Evolutionary conservation across 2,329 filamentous ascomycete genomes (phyloP).

Genomic region (Aspergillus unguis): DNA sequence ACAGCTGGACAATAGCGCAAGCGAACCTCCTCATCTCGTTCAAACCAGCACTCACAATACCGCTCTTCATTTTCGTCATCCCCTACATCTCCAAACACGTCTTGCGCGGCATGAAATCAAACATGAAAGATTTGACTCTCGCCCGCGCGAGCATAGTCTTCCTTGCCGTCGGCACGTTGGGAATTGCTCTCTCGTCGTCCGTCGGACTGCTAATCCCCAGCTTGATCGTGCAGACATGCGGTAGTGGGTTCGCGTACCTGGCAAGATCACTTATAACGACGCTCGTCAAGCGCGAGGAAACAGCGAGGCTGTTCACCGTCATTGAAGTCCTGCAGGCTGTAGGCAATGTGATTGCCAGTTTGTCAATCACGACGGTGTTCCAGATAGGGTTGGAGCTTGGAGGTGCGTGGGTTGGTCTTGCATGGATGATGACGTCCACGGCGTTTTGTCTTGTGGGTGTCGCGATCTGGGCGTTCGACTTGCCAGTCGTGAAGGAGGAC

Average conservation of each 20-base stretch:
- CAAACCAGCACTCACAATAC: slow-evolving; percentile 47
- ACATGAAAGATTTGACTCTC: slow-evolving; percentile 46
- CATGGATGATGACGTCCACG: slow-evolving; percentile 42
- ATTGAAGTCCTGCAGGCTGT: slow-evolving; percentile 49
- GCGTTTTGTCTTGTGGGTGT: slow-evolving; percentile 32
- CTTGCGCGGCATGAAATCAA: slow-evolving; percentile 34
- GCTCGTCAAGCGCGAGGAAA: slow-evolving; percentile 47
- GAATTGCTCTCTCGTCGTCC: slow-evolving; percentile 46
- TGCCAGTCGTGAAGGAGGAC: slow-evolving; percentile 18
- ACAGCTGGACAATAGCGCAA: slow-evolving; percentile 46
- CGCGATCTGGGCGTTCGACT: slow-evolving; percentile 27
- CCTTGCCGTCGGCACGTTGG: slow-evolving; percentile 44
- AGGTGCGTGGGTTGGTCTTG: slow-evolving; percentile 47
- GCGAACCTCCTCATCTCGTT: slow-evolving; percentile 46
- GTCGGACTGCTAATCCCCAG: slow-evolving; percentile 44
- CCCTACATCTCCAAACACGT: slow-evolving; percentile 42
- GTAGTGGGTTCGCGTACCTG: slow-evolving; percentile 47
- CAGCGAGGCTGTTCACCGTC: slow-evolving; percentile 49
- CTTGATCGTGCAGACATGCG: slow-evolving; percentile 48
- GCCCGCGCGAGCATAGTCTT: slow-evolving; percentile 46
- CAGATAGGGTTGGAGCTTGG: slow-evolving; percentile 47
- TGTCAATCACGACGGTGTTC: slow-evolving; percentile 46
- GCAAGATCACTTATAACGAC: slow-evolving; percentile 49
- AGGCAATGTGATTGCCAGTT: slow-evolving; percentile 47
- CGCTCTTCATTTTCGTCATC: slow-evolving; percentile 46